Percentiles rank a stretch among this genome's conserved stretches.
Evolutionary conservation across 2,329 filamentous ascomycete genomes (phyloP).

Genomic region (Diplodia seriata): DNA sequence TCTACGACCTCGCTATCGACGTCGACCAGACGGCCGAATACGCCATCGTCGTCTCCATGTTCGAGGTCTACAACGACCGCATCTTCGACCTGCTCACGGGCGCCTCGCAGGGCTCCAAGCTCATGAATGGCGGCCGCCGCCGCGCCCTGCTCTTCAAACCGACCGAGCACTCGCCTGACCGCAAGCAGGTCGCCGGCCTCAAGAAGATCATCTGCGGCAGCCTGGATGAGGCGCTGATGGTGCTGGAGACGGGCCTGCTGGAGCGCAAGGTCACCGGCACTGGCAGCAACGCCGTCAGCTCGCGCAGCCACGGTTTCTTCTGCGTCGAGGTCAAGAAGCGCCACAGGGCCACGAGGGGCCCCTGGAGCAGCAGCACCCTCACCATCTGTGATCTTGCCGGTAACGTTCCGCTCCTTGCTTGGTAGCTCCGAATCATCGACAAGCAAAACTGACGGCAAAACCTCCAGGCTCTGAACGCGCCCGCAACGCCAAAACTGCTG

Average conservation of each 20-base stretch:
- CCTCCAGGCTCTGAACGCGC: conserved; percentile 78
- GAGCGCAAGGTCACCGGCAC: conserved; percentile 90
- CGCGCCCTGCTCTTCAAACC: conserved; percentile 88
- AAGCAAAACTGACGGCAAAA: conserved; percentile 33
- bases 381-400: conserved; percentile 93
- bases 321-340: conserved; percentile 93
- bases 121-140: conserved; percentile 61
- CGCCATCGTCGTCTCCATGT: conserved; percentile 92
- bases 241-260: conserved; percentile 86
- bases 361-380: conserved; percentile 78
- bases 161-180: conserved; percentile 84
- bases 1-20: conserved; percentile 62
- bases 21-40: conserved; percentile 80
- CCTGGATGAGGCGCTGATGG: conserved; percentile 83
- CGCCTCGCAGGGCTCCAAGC: conserved; percentile 62
- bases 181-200: conserved; percentile 93
- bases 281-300: conserved; percentile 90
- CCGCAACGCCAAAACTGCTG: conserved; percentile 90
- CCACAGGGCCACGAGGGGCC: conserved; percentile 59
- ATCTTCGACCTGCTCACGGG: conserved; percentile 90
- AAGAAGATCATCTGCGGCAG: conserved; percentile 86
- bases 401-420: conserved; percentile 38
- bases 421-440: conserved; percentile 31
- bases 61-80: conserved; percentile 97
- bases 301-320: conserved; percentile 94